Conservation (phyloP, 1,139 yeast genomes). For the Meyerozyma sp. region DNA sequence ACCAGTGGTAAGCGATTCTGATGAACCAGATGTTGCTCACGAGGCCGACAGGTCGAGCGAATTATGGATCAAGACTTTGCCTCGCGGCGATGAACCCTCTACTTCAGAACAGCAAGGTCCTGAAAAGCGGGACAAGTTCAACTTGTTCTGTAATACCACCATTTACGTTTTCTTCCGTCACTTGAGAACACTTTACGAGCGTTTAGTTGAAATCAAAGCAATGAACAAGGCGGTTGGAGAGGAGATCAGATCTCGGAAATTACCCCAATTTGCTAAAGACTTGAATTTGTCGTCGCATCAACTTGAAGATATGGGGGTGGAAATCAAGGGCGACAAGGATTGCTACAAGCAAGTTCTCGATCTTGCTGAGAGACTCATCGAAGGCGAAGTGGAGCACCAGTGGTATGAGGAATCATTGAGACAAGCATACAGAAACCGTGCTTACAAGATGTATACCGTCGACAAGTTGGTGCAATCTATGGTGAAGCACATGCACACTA, state of each 20-base stretch:
- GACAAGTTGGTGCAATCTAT: conserved; percentile 90
- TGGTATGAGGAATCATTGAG: conserved; percentile 95
- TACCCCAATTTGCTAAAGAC: conserved; percentile 84
- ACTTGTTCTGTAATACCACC: conserved; percentile 86
- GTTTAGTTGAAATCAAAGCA: conserved; percentile 71
- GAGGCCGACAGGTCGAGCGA: conserved; percentile 60
- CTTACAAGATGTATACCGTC: conserved; percentile 85
- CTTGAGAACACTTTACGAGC: conserved; percentile 72
- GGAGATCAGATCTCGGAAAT: conserved; percentile 61
- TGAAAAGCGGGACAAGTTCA: conserved; percentile 47
- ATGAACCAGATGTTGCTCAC: conserved; percentile 29
- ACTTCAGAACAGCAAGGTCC: conserved; percentile 15
- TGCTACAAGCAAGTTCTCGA: conserved; percentile 74
- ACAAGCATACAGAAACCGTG: conserved; percentile 90
- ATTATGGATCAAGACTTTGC: conserved; percentile 53
- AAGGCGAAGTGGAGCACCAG: conserved; percentile 89
- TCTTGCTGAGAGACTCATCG: conserved; percentile 72
- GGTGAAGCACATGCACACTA: conserved; percentile 80
- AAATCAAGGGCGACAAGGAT: conserved; percentile 59
- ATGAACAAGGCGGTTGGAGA: conserved; percentile 62
- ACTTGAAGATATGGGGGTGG: conserved; percentile 73
- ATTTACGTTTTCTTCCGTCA: conserved; percentile 88
- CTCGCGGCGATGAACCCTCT: conserved; percentile 7
- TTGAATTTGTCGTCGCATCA: conserved; percentile 78
- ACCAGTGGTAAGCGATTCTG: conserved; percentile 25